These are phyloP conservation scores for Salvia splendens DNA, from an alignment of 257 asterid genomes.

Conservation along the genomic window DNA sequence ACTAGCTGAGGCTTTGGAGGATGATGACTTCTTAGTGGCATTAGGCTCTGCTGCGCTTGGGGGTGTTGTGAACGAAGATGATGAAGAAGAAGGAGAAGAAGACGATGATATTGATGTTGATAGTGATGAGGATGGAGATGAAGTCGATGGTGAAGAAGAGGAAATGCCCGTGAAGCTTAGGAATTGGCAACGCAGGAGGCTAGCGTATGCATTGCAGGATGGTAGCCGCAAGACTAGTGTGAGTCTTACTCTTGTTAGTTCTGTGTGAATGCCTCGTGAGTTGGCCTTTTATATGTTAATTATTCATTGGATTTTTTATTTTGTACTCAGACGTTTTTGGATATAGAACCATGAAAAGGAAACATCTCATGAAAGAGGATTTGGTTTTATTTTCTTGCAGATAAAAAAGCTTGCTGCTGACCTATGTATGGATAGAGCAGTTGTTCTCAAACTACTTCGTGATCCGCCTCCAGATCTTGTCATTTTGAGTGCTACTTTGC, in stretches of 20 bases:
- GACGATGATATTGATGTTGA: constrained; percentile 41
- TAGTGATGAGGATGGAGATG: constrained; percentile 38
- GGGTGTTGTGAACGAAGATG: constrained; percentile 36
- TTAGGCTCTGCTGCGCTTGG: constrained; percentile 42
- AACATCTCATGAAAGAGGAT: not conserved
- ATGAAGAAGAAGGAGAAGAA: constrained; percentile 40
- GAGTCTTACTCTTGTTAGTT: constrained; percentile 33
- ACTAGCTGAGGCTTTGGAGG: constrained; percentile 80
- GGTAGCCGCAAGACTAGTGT: constrained; percentile 95
- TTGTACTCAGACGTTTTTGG: not conserved
- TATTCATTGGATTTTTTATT: not conserved
- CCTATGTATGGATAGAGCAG: constrained; percentile 79
- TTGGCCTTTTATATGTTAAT: not conserved
- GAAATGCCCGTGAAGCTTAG: constrained; percentile 55
- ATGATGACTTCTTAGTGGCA: constrained; percentile 68
- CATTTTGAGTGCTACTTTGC: constrained; percentile 80
- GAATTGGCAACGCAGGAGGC: constrained; percentile 84
- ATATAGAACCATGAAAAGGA: not conserved
- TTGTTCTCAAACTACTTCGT: constrained; percentile 75
- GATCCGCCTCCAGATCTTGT: constrained; percentile 88
- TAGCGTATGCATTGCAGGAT: constrained; percentile 79
- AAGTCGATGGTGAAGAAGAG: constrained; percentile 51
- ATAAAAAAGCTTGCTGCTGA: constrained; percentile 89
- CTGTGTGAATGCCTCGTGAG: constrained; percentile 1
- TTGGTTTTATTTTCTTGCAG: constrained; percentile 50